Base-by-base conservation (phyloP, 225 moss, liverwort and hornwort genomes). In the Pseudoscleropodium purum region DNA sequence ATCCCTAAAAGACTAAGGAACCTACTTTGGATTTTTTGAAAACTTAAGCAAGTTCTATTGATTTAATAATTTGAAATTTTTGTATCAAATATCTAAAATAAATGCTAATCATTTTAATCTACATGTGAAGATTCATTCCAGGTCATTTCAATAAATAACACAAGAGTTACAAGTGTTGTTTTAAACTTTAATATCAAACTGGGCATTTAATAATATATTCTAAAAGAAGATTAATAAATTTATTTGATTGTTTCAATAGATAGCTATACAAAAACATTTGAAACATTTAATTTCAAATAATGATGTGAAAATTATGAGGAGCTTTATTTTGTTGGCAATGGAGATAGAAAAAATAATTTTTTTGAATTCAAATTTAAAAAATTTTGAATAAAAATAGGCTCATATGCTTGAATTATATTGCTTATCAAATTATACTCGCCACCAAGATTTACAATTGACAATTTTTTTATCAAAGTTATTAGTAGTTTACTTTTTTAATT, bases 341-440 rank as follows among this genome's bases (percentile, higher is more conserved):
- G 15, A 74, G 18, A 9, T 4, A 43, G 5, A 29, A 45, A 29
- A 43, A 47, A 21, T 2, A 45, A 1, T 41, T 18, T 30, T 51
- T 70, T 47, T 75, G 5, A 45, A n/a, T 0, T 27, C 41, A 47
- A 45, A 45, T 27, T 74, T 17, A 9, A 27, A 74, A 29, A 17
- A 27, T 25, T 27, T 1, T 1, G 15, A 27, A 74, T 17, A 29
- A 27, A 30, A 75, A 75, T 45, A 75, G 5, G 18, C 1, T 18
- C 18, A 47, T 18, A 11, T 1, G 9, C 47, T 47, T 47, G 47
- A 47, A 18, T 18, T 75, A 29, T 29, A 3, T 45, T 74, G 4
- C 10, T 10, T 30, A 29, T 0, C 18, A 10, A 1, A 30, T 18
- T 11, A 47, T 75, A 0, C 5, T 41, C 8, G 27, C 17, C 0